These are phyloP conservation scores for Parmelia sp. DNA, from an alignment of 495 filamentous ascomycete species.

Conservation along the genomic window DNA sequence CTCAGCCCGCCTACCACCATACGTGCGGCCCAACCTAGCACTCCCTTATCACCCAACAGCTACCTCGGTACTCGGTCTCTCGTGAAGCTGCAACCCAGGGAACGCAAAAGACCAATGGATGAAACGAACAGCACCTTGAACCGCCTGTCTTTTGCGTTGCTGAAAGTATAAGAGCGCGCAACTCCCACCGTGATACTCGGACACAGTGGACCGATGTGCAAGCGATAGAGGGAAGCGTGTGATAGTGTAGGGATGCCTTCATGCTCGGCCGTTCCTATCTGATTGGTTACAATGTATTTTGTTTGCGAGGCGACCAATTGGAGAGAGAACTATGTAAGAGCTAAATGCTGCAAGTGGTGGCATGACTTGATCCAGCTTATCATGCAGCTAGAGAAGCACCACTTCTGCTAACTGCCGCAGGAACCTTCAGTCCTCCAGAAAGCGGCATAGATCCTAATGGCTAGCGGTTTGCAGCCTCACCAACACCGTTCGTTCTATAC, in stretches of 20 bases:
- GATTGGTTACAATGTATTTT: neutral
- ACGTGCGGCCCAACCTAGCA: neutral
- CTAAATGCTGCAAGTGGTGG: slow-evolving; percentile 5
- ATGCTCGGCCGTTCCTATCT: neutral
- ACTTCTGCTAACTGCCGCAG: neutral
- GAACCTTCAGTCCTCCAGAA: slow-evolving; percentile 3
- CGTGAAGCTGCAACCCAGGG: neutral
- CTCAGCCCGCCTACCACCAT: neutral
- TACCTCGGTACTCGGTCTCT: neutral
- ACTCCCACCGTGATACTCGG: neutral
- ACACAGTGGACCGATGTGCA: neutral
- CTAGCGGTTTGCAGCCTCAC: neutral
- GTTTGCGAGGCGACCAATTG: slow-evolving; percentile 1
- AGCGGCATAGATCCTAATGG: neutral
- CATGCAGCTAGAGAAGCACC: slow-evolving; percentile 1
- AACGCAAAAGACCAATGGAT: neutral
- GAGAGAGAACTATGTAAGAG: slow-evolving; percentile 3
- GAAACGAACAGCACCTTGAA: neutral
- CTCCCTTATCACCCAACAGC: neutral
- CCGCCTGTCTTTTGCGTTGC: neutral
- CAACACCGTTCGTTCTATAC: neutral
- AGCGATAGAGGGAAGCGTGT: neutral
- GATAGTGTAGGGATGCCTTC: slow-evolving; percentile 1
- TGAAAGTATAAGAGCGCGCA: neutral
- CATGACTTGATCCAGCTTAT: neutral